Evolutionary conservation across 2,329 filamentous ascomycete species (phyloP).

Genomic region (Macrophomina tecta): DNA sequence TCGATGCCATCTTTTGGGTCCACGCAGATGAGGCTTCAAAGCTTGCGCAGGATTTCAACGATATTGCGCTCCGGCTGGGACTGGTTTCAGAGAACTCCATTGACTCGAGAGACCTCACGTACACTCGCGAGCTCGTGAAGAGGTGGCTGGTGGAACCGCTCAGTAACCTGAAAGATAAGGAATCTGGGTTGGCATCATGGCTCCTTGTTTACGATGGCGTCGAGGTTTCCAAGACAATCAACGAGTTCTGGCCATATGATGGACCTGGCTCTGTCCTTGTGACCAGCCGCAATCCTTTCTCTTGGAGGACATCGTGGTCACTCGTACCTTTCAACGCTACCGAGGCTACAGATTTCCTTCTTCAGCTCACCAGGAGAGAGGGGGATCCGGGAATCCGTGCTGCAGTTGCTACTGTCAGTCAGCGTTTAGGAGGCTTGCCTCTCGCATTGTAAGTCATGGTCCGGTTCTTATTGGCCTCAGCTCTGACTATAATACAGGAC

Average conservation of each 20-base stretch:
- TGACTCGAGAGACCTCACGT: constrained; percentile 27
- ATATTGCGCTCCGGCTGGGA: constrained; percentile 28
- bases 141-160: constrained; percentile 29
- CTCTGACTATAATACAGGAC: neutral
- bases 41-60: constrained; percentile 21
- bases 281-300: constrained; percentile 30
- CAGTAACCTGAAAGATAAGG: constrained; percentile 1
- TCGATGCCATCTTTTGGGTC: constrained; percentile 32
- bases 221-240: constrained; percentile 16
- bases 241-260: constrained; percentile 29
- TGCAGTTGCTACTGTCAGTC: constrained; percentile 10
- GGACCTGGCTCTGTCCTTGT: constrained; percentile 30
- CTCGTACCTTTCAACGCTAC: neutral
- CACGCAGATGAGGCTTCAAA: constrained; percentile 27
- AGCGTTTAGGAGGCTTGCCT: constrained; percentile 31
- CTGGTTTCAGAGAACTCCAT: constrained; percentile 23
- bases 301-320: neutral
- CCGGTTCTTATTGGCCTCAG: no score
- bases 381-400: neutral
- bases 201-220: constrained; percentile 31
- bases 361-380: neutral
- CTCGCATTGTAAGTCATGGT: constrained; percentile 27
- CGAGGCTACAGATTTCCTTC: neutral
- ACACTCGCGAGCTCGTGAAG: constrained; percentile 26
- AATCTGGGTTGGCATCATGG: constrained; percentile 27